Percentiles rank a stretch among this genome's conserved stretches.
phyloP scores from a whole-genome alignment of 768 basidiomycete genomes.

The Lactarius deliciosus region DNA sequence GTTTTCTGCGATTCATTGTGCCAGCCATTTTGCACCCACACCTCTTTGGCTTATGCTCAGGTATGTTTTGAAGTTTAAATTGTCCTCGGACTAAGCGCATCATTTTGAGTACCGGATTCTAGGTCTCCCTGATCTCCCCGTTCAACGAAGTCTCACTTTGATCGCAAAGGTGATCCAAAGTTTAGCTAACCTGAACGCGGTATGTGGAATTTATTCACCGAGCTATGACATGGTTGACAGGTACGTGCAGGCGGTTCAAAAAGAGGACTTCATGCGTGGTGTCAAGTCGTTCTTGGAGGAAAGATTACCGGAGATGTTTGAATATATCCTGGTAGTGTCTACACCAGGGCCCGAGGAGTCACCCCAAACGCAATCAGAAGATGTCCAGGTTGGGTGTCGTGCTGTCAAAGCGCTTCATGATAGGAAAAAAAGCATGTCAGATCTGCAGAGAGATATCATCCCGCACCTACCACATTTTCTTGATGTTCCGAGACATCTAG shows the following conservation, averaged over 20 bases:
- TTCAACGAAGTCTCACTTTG: slow-evolving; percentile 78
- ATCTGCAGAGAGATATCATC: slow-evolving; percentile 66
- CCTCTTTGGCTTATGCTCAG: slow-evolving; percentile 74
- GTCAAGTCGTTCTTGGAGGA: slow-evolving; percentile 71
- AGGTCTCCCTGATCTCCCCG: slow-evolving; percentile 66
- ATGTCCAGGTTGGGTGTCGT: slow-evolving; percentile 37
- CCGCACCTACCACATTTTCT: slow-evolving; percentile 71
- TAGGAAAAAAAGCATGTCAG: slow-evolving; percentile 53
- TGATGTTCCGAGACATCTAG: slow-evolving; percentile 77
- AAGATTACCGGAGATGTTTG: slow-evolving; percentile 67
- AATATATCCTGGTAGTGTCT: slow-evolving; percentile 75
- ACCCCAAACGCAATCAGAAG: slow-evolving; percentile 33
- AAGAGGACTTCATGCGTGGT: slow-evolving; percentile 80
- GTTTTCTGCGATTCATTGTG: slow-evolving; percentile 86
- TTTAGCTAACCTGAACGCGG: slow-evolving; percentile 79
- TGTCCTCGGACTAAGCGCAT: not conserved
- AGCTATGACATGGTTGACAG: not conserved
- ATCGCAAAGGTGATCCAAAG: slow-evolving; percentile 91
- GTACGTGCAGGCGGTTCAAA: slow-evolving; percentile 54
- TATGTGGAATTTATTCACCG: slow-evolving; percentile 37
- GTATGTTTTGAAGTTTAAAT: slow-evolving; percentile 45
- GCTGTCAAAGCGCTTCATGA: slow-evolving; percentile 58
- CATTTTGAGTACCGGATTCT: slow-evolving; percentile 7
- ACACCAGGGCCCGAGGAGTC: slow-evolving; percentile 42
- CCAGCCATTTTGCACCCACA: slow-evolving; percentile 90